phyloP scores from a whole-genome alignment of 192 early-diverging fungal species.

The Chytriomyces sp. region DNA sequence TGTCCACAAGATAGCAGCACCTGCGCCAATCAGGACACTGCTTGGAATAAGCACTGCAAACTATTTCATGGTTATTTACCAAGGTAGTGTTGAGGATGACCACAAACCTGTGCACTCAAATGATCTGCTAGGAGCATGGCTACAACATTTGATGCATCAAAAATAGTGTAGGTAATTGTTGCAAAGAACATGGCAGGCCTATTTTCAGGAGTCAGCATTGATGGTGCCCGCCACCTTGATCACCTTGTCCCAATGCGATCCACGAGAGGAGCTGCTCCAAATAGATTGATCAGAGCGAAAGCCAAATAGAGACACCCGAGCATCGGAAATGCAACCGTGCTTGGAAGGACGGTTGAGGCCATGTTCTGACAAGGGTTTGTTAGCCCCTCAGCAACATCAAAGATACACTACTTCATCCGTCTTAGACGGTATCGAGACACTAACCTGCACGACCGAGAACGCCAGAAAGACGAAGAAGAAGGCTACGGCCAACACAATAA shows the following conservation, averaged over 20 bases:
- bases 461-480: slow-evolving; percentile 22
- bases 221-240: neutral
- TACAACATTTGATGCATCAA: slow-evolving; percentile 12
- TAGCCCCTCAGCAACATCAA: neutral
- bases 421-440: neutral
- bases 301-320: slow-evolving; percentile 26
- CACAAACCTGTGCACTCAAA: neutral
- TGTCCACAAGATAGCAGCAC: slow-evolving; percentile 25
- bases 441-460: slow-evolving; percentile 5
- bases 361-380: neutral
- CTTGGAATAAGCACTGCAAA: slow-evolving; percentile 15
- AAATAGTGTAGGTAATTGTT: slow-evolving; percentile 20
- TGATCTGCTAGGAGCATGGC: slow-evolving; percentile 4
- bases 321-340: slow-evolving; percentile 7
- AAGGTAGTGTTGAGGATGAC: no score
- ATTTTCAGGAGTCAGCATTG: neutral
- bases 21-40: slow-evolving; percentile 18
- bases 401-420: neutral
- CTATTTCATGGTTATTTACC: neutral
- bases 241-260: slow-evolving; percentile 27
- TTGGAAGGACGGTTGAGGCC: slow-evolving; percentile 26
- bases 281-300: slow-evolving; percentile 30
- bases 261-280: slow-evolving; percentile 20
- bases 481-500: slow-evolving; percentile 8
- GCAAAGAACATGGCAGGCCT: slow-evolving; percentile 24